Conservation (phyloP, 2,329 filamentous ascomycete species). For the Pyrenophora tritici-repentis region DNA sequence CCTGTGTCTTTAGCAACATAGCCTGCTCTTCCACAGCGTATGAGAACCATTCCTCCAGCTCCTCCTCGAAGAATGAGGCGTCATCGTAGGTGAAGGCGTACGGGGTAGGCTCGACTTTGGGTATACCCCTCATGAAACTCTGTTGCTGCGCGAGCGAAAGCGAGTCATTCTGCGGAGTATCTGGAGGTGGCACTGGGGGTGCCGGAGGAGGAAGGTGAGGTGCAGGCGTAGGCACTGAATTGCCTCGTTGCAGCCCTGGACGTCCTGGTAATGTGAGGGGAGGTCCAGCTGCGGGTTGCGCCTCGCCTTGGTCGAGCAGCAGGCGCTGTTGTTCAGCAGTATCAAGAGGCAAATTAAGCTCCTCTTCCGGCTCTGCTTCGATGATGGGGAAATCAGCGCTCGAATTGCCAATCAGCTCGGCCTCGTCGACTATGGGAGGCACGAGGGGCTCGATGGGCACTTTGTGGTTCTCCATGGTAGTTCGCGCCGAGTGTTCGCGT, state of each 20-base stretch:
- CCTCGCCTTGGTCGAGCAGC: conserved; percentile 29
- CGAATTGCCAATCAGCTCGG: conserved; percentile 42
- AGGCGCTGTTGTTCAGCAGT: conserved; percentile 44
- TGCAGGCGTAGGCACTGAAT: conserved; percentile 46
- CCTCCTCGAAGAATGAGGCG: conserved; percentile 70
- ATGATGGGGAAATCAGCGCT: conserved; percentile 39
- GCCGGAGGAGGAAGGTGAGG: conserved; percentile 52
- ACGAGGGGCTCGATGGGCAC: conserved; percentile 36
- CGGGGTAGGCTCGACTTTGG: conserved; percentile 49
- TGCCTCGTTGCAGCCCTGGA: conserved; percentile 49
- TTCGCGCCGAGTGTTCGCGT: conserved; percentile 16
- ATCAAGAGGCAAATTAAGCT: conserved; percentile 44
- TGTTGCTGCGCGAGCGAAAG: conserved; percentile 55
- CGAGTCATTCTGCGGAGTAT: conserved; percentile 48
- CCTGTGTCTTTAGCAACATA: conserved; percentile 74
- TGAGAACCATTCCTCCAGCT: conserved; percentile 97
- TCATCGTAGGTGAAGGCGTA: conserved; percentile 77
- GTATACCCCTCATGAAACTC: conserved; percentile 51
- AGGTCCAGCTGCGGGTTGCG: conserved; percentile 22
- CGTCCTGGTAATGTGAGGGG: conserved; percentile 38
- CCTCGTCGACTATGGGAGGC: conserved; percentile 45
- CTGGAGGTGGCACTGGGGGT: conserved; percentile 39
- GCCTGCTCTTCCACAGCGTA: conserved; percentile 87
- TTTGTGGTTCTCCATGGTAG: conserved; percentile 36
- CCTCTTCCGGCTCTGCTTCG: conserved; percentile 38